Percentiles rank a stretch among this genome's conserved stretches.
Conservation (phyloP, 2,329 filamentous ascomycete genomes). For the Metarhizium brunneum region DNA sequence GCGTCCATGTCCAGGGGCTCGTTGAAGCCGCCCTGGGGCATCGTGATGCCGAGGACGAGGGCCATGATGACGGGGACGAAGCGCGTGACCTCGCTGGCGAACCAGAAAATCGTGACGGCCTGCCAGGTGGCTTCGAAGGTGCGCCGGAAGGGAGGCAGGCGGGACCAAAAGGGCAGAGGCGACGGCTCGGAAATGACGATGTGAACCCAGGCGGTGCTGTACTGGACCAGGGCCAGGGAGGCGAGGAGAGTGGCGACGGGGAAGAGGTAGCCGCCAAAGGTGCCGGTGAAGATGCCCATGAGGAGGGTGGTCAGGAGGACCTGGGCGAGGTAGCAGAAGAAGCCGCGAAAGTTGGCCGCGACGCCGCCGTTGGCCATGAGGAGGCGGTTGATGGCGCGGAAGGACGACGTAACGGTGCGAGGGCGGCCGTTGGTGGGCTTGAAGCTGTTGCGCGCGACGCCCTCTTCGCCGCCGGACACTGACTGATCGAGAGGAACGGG, state of each 20-base stretch:
- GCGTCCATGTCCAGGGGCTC: constrained; percentile 20
- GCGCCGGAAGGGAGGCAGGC: constrained; percentile 56
- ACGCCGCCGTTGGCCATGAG: constrained; percentile 56
- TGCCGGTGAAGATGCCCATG: constrained; percentile 32
- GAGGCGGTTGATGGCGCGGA: constrained; percentile 41
- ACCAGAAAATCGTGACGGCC: constrained; percentile 55
- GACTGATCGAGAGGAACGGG: constrained; percentile 34
- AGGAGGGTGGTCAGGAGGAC: constrained; percentile 24
- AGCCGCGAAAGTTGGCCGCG: constrained; percentile 60
- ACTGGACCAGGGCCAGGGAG: constrained; percentile 53
- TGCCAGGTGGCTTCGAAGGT: constrained; percentile 60
- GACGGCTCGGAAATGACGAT: constrained; percentile 68
- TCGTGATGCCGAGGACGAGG: constrained; percentile 33
- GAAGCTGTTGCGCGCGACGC: constrained; percentile 19
- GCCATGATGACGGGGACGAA: constrained; percentile 35
- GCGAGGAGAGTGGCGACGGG: constrained; percentile 39
- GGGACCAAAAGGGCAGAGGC: constrained; percentile 53
- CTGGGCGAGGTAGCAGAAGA: constrained; percentile 39
- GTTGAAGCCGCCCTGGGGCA: constrained; percentile 26
- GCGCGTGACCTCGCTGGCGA: constrained; percentile 41
- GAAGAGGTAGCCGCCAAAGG: constrained; percentile 35
- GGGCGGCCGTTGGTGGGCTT: constrained; percentile 25
- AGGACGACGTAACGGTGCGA: constrained; percentile 38
- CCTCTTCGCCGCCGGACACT: constrained; percentile 21
- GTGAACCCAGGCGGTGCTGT: constrained; percentile 76